phyloP scores from a whole-genome alignment of 2,329 filamentous ascomycete genomes.

The Karstenula rhodostoma region DNA sequence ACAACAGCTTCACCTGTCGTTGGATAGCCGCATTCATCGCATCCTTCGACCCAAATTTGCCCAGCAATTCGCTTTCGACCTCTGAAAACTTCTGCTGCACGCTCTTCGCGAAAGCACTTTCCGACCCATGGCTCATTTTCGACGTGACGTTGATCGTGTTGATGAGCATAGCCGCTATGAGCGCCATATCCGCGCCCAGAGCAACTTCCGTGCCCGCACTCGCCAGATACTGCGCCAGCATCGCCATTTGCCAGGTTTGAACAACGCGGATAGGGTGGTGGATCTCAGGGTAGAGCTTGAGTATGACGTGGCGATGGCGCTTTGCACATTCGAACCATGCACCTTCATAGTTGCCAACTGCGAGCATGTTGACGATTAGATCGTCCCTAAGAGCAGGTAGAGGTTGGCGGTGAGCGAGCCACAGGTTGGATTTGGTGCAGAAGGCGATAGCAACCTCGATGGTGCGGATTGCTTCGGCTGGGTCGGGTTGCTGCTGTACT shows the following conservation, averaged over 20 bases:
- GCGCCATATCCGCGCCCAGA: conserved; percentile 50
- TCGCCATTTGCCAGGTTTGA: conserved; percentile 54
- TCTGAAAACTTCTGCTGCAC: conserved; percentile 50
- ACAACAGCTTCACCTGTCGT: conserved; percentile 35
- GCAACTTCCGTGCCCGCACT: conserved; percentile 33
- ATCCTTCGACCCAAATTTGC: conserved; percentile 26
- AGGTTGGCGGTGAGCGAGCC: conserved; percentile 63
- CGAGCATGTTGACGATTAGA: conserved; percentile 59
- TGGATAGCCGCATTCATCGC: conserved; percentile 36
- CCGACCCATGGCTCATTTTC: conserved; percentile 53
- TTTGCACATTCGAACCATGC: conserved; percentile 62
- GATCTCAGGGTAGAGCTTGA: conserved; percentile 57
- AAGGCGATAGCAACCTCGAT: conserved; percentile 52
- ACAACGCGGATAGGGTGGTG: conserved; percentile 64
- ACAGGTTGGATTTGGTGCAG: conserved; percentile 52
- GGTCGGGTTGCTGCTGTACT: conserved; percentile 28
- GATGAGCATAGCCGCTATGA: conserved; percentile 54
- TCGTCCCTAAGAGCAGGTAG: conserved; percentile 63
- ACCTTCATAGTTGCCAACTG: conserved; percentile 51
- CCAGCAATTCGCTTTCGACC: conserved; percentile 40
- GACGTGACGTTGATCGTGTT: conserved; percentile 51
- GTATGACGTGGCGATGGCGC: conserved; percentile 61
- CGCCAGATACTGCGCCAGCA: conserved; percentile 46
- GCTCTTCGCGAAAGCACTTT: conserved; percentile 51
- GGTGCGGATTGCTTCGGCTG: conserved; percentile 42